phyloP scores from a whole-genome alignment of 768 basidiomycete species.

The Cyclocybe aegerita region DNA sequence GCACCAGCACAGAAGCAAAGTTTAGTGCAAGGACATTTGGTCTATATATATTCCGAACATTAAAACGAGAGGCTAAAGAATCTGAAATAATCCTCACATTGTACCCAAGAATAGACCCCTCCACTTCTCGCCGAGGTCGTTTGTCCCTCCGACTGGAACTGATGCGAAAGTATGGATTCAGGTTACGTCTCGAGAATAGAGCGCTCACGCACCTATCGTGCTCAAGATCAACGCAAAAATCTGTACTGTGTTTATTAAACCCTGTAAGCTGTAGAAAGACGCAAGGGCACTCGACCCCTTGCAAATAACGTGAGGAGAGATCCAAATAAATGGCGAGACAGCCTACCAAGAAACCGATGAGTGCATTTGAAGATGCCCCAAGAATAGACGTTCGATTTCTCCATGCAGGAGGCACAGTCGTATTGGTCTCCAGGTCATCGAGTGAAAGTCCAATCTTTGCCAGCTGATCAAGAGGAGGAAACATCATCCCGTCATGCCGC shows the following conservation, averaged over 20 bases:
- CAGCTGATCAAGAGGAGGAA: conserved; percentile 62
- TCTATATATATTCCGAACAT: conserved; percentile 31
- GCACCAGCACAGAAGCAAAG: conserved; percentile 58
- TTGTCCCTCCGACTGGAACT: conserved; percentile 38
- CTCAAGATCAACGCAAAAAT: conserved; percentile 70
- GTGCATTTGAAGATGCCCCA: conserved; percentile 40
- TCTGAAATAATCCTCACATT: conserved; percentile 45
- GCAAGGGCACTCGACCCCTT: conserved; percentile 73
- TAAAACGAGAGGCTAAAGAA: neutral
- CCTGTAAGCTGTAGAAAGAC: conserved; percentile 69
- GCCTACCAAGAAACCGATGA: conserved; percentile 57
- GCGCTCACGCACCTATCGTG: conserved; percentile 50
- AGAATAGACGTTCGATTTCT: conserved; percentile 55
- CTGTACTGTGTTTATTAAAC: conserved; percentile 66
- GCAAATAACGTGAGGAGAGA: neutral
- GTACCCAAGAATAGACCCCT: conserved; percentile 60
- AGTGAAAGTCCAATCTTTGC: conserved; percentile 46
- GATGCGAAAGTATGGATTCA: neutral
- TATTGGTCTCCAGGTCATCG: conserved; percentile 62
- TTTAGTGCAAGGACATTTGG: conserved; percentile 77
- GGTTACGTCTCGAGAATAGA: neutral
- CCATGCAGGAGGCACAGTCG: conserved; percentile 47
- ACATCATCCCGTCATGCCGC: conserved; percentile 37
- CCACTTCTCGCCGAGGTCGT: conserved; percentile 48
- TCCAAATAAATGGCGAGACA: neutral